Evolutionary conservation across 768 basidiomycete species (phyloP), one percentile per base, ranked within the genome.

Genomic region (Daedalea quercina): DNA sequence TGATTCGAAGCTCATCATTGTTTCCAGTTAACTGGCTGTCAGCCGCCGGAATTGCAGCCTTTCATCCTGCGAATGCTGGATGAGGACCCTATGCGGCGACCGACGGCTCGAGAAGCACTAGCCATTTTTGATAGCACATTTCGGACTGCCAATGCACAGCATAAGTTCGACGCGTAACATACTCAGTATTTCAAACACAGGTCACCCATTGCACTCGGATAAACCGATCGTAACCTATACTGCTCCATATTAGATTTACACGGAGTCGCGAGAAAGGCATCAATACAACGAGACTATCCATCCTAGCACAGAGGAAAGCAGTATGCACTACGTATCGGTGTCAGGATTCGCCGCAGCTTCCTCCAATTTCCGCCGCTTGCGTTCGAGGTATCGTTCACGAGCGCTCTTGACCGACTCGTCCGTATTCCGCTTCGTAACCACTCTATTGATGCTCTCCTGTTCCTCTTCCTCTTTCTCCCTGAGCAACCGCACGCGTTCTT

Each of bases 351-450:
- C 54, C 4, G 28, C 11, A 1, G 37, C 61, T 45, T 63, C 60
- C 60, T 91, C 89, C 63, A 91, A 54, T 61, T 79, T 87, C 65
- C 78, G 80, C 47, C 86, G 80, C 71, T 96, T 96, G 61, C 94
- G 74, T 63, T 84, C 82, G 45, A 87, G 63, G 62, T 87, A 93
- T 50, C 91, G 77, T 54, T 84, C 79, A 50, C 78, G 78, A 13
- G 90, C 90, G 63, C 77, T 84, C 67, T 84, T 76, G 34, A 94
- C 79, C 50, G 83, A 81, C n/a, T 68, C 68, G 34, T 88, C 84
- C 24, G 78, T 84, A 64, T 94, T 95, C 54, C 91, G 78, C 65
- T 83, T 87, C 49, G 79, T 73, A 23, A 90, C 77, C 33, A 79
- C 74, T 54, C 85, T 77, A 63, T 82, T 82, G 34, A 77, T 73